Evolutionary conservation across 108 stramenopile species (phyloP).

Genomic region (Phaeodactylum tricornutum): DNA sequence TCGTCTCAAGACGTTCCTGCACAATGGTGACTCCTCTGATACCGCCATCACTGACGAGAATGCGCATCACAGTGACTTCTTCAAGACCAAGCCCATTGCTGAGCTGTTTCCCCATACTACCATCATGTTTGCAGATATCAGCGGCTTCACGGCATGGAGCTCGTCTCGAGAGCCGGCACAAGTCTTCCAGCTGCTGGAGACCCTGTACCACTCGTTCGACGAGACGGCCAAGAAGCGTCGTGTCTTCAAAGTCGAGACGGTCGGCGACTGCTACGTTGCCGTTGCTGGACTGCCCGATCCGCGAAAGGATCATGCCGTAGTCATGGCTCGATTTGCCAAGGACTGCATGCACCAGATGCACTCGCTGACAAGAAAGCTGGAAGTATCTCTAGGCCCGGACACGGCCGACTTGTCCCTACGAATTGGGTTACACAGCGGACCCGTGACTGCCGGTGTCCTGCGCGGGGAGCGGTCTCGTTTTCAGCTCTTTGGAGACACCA

Average conservation of each 20-base stretch:
- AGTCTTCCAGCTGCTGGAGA: slow-evolving; percentile 2
- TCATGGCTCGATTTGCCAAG: slow-evolving; percentile 1
- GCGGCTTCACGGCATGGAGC: slow-evolving; percentile 6
- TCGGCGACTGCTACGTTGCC: slow-evolving; percentile 2
- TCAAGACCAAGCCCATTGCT: slow-evolving; percentile 11
- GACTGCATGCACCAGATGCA: slow-evolving; percentile 2
- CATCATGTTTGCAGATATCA: slow-evolving; percentile 11
- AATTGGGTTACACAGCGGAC: slow-evolving; percentile 1
- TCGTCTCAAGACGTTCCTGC: slow-evolving; percentile 5
- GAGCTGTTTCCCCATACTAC: slow-evolving; percentile 9
- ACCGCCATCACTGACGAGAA: not conserved
- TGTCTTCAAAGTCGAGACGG: slow-evolving; percentile 4
- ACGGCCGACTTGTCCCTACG: not conserved
- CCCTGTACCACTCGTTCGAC: too few species aligned
- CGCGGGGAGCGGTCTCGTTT: slow-evolving; percentile 1
- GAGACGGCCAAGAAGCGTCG: not conserved
- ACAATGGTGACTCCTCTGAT: slow-evolving; percentile 1
- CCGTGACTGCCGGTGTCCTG: slow-evolving; percentile 1
- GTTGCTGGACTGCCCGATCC: not conserved
- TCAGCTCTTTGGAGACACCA: slow-evolving; percentile 3
- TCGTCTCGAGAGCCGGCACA: not conserved
- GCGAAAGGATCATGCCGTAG: not conserved
- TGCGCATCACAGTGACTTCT: too few species aligned
- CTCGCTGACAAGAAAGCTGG: not conserved
- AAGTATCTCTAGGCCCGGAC: not conserved